Base-by-base conservation (phyloP, 768 basidiomycete genomes). In the Melanogaster broomeanus region DNA sequence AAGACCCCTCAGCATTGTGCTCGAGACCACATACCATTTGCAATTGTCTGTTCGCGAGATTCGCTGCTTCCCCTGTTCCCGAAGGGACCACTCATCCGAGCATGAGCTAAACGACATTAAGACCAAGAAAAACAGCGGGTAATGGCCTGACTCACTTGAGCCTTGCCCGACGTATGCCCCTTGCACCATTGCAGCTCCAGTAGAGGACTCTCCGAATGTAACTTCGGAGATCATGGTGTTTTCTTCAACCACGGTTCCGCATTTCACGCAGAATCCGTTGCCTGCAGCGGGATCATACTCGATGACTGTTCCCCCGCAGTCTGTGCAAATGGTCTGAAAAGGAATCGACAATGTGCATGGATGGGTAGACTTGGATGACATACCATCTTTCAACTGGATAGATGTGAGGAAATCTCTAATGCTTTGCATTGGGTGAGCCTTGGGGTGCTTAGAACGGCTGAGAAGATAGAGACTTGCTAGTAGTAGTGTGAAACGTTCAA, bases 141-240 rank as follows among this genome's bases (percentile, higher is more conserved):
- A 2, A 48, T 7, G 18, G 39, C 0, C 18, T 45, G 13, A 82
- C 90, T 68, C 63, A 98, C 95, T 95, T 41, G 94, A 85, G 49
- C 92, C 90, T 61, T 91, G 88, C 0, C 82, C 90, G 12, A 99
- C 93, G 61, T 90, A 97, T 3, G 88, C 86, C 3, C 97, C 97
- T 62, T 95, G 90, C 2, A 97, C 95, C 77, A 98, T 91, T 2
- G 96, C 95, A 5, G 94, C 92, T 22, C 97, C 97, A 25, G 82
- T 80, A 11, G 88, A 81, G 4, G 90, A 89, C 76, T 99, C 97
- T n/a, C 93, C 93, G 60, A 99, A 99, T 1, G 86, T 84, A 49
- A 99, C 83, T 66, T 99, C 97, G 56, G 87, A 90, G 10, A 98
- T 92, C 53, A 98, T 93, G 3, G 88, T 84, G 63, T 93, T 94